Evolutionary conservation across 2,329 filamentous ascomycete genomes (phyloP).

Genomic region (Stagonosporopsis vannaccii): DNA sequence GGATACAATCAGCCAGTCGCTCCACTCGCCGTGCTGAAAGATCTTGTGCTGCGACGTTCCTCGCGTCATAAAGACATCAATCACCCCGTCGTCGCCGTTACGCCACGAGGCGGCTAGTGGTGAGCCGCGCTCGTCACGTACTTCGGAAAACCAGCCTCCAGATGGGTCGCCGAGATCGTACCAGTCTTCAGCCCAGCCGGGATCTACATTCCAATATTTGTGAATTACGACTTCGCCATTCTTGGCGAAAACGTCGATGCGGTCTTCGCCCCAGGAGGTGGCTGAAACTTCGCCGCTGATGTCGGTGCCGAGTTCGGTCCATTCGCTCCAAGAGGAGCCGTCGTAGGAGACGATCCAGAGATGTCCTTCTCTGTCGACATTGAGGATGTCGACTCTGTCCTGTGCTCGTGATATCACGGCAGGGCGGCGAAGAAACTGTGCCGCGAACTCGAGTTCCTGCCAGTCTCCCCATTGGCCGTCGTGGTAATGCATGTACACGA

Average conservation of each 20-base stretch:
- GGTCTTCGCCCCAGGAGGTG: constrained; percentile 16
- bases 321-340: constrained; percentile 9
- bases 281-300: constrained; percentile 12
- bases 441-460: constrained; percentile 12
- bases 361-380: constrained; percentile 6
- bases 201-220: constrained; percentile 1
- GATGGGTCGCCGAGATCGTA: constrained; percentile 5
- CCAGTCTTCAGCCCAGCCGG: constrained; percentile 3
- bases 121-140: neutral
- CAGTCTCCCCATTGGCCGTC: constrained; percentile 14
- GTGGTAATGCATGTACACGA: constrained; percentile 14
- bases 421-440: constrained; percentile 3
- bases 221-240: neutral
- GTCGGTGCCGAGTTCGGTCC: constrained; percentile 8
- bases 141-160: neutral
- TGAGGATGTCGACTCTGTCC: constrained; percentile 12
- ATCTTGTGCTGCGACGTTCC: constrained; percentile 7
- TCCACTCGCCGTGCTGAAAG: constrained; percentile 17
- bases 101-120: constrained; percentile 9
- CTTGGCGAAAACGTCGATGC: constrained; percentile 19
- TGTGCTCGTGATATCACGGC: constrained; percentile 7
- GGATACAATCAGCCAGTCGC: constrained; percentile 7
- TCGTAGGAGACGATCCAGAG: constrained; percentile 18
- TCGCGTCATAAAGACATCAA: constrained; percentile 12
- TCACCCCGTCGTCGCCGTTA: neutral